Evolutionary conservation across 495 filamentous ascomycete species (phyloP), one percentile per base, ranked within the genome.

Genomic region (Cenococcum geophilum): DNA sequence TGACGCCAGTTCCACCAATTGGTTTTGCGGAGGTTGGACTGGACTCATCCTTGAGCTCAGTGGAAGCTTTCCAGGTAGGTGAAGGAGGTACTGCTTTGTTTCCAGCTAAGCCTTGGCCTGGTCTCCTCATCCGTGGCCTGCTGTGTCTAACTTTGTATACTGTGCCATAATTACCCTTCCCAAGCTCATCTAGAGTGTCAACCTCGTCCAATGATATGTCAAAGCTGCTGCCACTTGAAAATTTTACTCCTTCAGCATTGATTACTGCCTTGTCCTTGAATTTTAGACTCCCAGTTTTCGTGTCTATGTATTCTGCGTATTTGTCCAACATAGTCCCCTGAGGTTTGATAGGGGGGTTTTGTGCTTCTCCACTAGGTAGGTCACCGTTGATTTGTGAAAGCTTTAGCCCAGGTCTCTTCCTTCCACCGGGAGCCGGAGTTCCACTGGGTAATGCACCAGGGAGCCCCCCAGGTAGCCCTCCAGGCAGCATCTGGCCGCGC

Each of bases 91-190:
- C 57, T 8, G 64, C 57, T 71, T 69, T 77, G 60, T 87, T 86
- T 25, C 83, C 81, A 42, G 81, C 77, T 53, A 96, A 74, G 10
- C 92, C 91, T 62, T 85, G 79, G 0, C 91, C 91, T 43, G 89
- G 89, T 67, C 85, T 85, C 10, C 91, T 87, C 54, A 90, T 81
- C 49, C 82, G 80, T 27, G 89, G 89, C 56, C 89, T 82, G 55
- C 86, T 85, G 75, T 97, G 93, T 60, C 89, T 82, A 49, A 97
- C 93, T 71, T 92, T 96, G 80, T 95, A 97, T 10, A 99, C 93
- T 0, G 92, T 97, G 21, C 93, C 93, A 67, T 99, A 99, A 68
- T 99, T 99, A 20, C 93, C 93, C 74, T 97, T 99, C 42, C 93
- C 93, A 14, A 99, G 75, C 75, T 99, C 93, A 59, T 97, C 95